Base-by-base conservation (phyloP, 352 stramenopile species). In the Phytopythium cucurbitacearum region DNA sequence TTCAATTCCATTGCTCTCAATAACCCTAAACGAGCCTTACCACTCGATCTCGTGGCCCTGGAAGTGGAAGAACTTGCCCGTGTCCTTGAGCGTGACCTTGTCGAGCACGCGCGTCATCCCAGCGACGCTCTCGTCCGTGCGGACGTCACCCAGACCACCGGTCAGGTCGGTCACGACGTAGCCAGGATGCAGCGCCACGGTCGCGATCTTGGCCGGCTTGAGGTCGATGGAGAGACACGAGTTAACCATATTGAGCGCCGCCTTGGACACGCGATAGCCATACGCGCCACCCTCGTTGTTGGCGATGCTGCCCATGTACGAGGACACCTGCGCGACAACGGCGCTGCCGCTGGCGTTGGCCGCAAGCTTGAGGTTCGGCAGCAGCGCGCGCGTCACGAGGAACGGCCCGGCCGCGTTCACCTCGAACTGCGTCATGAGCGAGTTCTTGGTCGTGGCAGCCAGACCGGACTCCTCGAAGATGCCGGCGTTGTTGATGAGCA, bases 251-350 rank as follows among this genome's bases (percentile, higher is more conserved):
- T 92, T 92, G 44, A 85, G 63, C 6, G 71, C 82, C 7, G 74
- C 55, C 60, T 90, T 89, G 49, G 71, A 85, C 21, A 76, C 65
- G 40, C 75, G 54, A 62, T 92, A 91, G 34, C 70, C 80, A 46
- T 89, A 89, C 41, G 60, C 40, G 10, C 59, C 57, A 36, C 81
- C 12, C 10, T 51, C 53, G 50, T 80, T 85, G 40, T 57, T 54
- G 8, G 41, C 36, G 44, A 88, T 69, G 42, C 73, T 84, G 42
- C 74, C 80, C 44, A 84, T 15, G n/a, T 54, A 51, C 2, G 71
- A 85, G 50, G 66, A 75, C 21, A 89, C 39, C 33, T 89, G 67
- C 9, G 59, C 60, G 21, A 75, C 70, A 7, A 58, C 65, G 35
- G 70, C 61, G 1, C 73, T 62, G 36, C 69, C 76, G 7, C 73